These are phyloP conservation scores for Aureobasidium pullulans DNA, from an alignment of 2,329 filamentous ascomycete species.

Conservation along the genomic window DNA sequence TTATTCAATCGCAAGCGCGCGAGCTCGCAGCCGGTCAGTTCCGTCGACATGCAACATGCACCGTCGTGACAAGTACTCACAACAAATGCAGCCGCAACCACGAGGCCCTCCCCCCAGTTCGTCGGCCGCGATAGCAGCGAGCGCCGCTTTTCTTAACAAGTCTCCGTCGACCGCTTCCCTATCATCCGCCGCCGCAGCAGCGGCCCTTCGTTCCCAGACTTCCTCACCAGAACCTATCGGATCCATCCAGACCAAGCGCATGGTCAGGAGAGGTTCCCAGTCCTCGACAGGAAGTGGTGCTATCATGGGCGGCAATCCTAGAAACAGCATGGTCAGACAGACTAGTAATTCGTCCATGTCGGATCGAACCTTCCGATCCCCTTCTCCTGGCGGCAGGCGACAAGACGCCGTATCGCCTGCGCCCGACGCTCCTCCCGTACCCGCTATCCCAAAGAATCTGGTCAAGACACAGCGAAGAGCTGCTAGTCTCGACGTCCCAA, in stretches of 20 bases:
- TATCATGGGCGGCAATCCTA: conserved; percentile 16
- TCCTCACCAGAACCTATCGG: conserved; percentile 72
- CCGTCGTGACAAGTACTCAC: neutral
- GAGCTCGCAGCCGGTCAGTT: conserved; percentile 26
- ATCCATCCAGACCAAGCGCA: conserved; percentile 82
- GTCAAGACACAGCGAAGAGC: conserved; percentile 32
- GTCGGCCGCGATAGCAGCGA: conserved; percentile 64
- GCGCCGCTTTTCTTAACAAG: conserved; percentile 68
- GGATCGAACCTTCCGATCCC: conserved; percentile 77
- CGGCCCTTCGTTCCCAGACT: conserved; percentile 71
- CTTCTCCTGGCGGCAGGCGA: conserved; percentile 49
- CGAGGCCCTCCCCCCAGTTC: conserved; percentile 53
- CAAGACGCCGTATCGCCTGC: conserved; percentile 21
- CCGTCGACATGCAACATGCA: neutral
- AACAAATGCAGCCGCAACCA: neutral
- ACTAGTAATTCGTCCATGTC: conserved; percentile 77
- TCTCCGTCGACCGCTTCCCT: conserved; percentile 58
- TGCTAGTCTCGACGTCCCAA: conserved; percentile 45
- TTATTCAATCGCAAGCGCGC: conserved; percentile 24
- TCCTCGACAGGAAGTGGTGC: conserved; percentile 56
- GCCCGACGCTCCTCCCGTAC: conserved; percentile 60
- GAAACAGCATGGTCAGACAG: conserved; percentile 49
- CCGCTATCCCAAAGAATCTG: conserved; percentile 48
- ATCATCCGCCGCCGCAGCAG: conserved; percentile 78
- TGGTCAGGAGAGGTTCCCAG: conserved; percentile 62